phyloP scores from a whole-genome alignment of 1,284 basidiomycete species.

The Schizophyllum amplum region DNA sequence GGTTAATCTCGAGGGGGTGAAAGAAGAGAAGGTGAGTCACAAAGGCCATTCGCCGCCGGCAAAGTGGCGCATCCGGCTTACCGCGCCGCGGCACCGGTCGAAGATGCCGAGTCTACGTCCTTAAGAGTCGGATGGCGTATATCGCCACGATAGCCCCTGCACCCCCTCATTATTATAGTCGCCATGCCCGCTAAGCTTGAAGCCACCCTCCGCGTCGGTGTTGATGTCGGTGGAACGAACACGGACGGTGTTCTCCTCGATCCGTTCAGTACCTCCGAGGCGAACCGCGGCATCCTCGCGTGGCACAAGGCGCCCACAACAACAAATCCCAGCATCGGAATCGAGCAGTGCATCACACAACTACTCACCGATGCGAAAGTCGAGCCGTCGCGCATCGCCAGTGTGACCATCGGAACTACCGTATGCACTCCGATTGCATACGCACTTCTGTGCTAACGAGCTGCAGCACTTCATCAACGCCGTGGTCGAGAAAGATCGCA shows the following conservation, averaged over 20 bases:
- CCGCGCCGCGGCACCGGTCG: not conserved
- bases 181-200: not conserved
- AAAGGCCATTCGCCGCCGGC: too few relatives aligned
- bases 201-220: conserved; percentile 19
- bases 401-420: conserved; percentile 28
- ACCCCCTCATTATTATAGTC: not conserved
- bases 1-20: not conserved
- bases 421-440: conserved; percentile 14
- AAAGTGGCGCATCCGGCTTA: too few relatives aligned
- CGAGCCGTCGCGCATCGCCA: conserved; percentile 18
- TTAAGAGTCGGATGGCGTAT: not conserved
- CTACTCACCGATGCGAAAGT: conserved; percentile 20
- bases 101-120: not conserved
- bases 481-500: conserved; percentile 39
- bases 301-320: conserved; percentile 29
- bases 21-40: not conserved
- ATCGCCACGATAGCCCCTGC: not conserved
- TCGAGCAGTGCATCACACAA: conserved; percentile 22
- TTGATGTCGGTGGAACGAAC: conserved; percentile 32
- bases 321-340: conserved; percentile 25
- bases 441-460: not conserved
- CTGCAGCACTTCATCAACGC: conserved; percentile 43
- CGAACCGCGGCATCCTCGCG: conserved; percentile 21
- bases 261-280: conserved; percentile 10
- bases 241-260: conserved; percentile 29